phyloP scores from a whole-genome alignment of 345 rosid species.

The Trapa incisa region DNA sequence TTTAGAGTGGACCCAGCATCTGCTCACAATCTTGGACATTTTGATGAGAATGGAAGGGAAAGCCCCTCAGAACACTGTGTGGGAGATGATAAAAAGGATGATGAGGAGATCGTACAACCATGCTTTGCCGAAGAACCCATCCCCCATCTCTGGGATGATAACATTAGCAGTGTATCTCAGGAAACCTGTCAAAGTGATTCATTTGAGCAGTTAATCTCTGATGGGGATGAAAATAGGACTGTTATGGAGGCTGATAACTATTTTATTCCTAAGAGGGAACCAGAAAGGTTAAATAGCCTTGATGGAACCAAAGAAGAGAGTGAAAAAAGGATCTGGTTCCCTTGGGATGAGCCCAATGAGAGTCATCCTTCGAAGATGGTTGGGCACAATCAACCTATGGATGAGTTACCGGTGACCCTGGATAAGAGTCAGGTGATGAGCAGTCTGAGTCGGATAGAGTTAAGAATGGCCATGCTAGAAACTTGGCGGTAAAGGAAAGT shows the following conservation, averaged over 20 bases:
- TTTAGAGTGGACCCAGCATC: conserved; percentile 31
- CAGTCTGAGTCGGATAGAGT: conserved; percentile 47
- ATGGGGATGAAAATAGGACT: conserved; percentile 9
- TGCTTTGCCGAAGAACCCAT: conserved; percentile 29
- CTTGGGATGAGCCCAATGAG: conserved; percentile 23
- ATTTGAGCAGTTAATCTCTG: neutral
- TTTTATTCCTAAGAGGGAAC: conserved; percentile 8
- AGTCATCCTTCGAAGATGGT: neutral
- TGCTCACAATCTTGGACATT: conserved; percentile 37
- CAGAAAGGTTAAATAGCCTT: conserved; percentile 5
- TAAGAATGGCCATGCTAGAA: conserved; percentile 54
- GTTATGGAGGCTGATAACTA: conserved; percentile 8
- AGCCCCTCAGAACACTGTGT: conserved; percentile 30
- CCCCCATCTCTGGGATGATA: conserved; percentile 13
- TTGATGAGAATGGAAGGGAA: conserved; percentile 51
- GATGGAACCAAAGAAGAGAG: conserved; percentile 8
- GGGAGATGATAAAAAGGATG: conserved; percentile 17
- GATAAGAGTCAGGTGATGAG: conserved; percentile 29
- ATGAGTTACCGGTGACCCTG: conserved; percentile 9
- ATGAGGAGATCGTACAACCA: conserved; percentile 27
- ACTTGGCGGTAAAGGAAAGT: conserved; percentile 31
- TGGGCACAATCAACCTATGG: neutral
- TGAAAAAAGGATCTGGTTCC: conserved; percentile 14
- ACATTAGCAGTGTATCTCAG: conserved; percentile 20
- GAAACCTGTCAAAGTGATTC: conserved; percentile 5